phyloP scores from a whole-genome alignment of 2,329 filamentous ascomycete genomes.

The Hawksworthiomyces lignivorus region DNA sequence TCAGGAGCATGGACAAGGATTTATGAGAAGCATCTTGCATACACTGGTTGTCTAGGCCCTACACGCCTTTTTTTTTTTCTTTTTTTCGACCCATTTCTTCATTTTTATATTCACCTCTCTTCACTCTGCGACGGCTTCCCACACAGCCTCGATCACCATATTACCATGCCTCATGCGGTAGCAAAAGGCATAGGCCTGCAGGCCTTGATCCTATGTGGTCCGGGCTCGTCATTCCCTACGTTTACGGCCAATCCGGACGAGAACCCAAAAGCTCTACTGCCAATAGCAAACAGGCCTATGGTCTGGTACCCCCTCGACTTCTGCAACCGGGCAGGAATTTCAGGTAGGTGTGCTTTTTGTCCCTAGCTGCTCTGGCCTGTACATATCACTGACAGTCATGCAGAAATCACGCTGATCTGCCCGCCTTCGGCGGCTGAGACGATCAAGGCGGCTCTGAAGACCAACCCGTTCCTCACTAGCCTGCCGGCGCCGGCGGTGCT shows the following conservation, averaged over 20 bases:
- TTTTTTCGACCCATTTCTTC: too few species aligned
- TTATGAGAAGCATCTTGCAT: too few species aligned
- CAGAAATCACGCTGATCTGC: slow-evolving; percentile 58
- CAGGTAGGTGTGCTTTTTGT: slow-evolving; percentile 37
- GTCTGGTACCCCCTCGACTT: slow-evolving; percentile 85
- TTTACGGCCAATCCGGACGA: slow-evolving; percentile 76
- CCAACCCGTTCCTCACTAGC: slow-evolving; percentile 68
- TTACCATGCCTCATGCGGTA: slow-evolving; percentile 64
- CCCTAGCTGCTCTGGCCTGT: too few species aligned
- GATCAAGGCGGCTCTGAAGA: slow-evolving; percentile 63
- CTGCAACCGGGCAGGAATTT: slow-evolving; percentile 73
- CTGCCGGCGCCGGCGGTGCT: slow-evolving; percentile 68
- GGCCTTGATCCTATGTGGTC: slow-evolving; percentile 75
- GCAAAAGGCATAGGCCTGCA: slow-evolving; percentile 67
- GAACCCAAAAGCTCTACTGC: slow-evolving; percentile 73
- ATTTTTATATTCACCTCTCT: too few species aligned
- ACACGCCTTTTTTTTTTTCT: background rate
- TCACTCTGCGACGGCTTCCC: too few species aligned
- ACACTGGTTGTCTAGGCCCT: too few species aligned
- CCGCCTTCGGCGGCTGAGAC: slow-evolving; percentile 58
- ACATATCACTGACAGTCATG: background rate
- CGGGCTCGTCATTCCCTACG: slow-evolving; percentile 72
- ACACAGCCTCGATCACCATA: background rate
- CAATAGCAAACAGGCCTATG: slow-evolving; percentile 80
- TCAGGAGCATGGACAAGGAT: too few species aligned